Conservation (phyloP, 306 rosid genomes). For the Pueraria montana region DNA sequence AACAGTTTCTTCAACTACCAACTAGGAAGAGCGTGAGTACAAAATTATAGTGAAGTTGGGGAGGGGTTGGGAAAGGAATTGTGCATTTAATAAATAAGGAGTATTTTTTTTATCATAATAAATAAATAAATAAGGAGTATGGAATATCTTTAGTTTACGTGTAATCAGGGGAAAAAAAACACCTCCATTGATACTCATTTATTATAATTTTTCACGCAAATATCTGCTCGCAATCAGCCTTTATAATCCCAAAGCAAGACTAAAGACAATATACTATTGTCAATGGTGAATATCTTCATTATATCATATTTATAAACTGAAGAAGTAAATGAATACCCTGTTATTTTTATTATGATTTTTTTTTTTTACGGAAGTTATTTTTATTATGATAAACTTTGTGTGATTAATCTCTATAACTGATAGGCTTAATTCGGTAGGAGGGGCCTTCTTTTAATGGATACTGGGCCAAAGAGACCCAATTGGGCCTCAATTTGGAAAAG, state of each 20-base stretch:
- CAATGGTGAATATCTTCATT: neutral
- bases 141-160: neutral
- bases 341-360: too few relatives aligned
- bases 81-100: constrained; percentile 1
- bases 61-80: constrained; percentile 30
- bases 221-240: too few relatives aligned
- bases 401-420: neutral
- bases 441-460: too few relatives aligned
- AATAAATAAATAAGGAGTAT: constrained; percentile 1
- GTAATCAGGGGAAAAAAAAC: neutral
- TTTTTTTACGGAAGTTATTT: too few relatives aligned
- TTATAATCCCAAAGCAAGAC: too few relatives aligned
- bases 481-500: neutral
- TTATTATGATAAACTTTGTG: too few relatives aligned
- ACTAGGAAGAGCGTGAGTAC: neutral
- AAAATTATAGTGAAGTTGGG: constrained; percentile 30
- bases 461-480: neutral
- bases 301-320: neutral
- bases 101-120: too few relatives aligned
- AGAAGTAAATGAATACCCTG: neutral
- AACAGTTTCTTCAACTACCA: constrained; percentile 35
- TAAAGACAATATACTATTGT: too few relatives aligned
- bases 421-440: neutral
- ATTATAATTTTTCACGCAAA: neutral
- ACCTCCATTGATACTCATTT: neutral